Conservation (phyloP, 2,329 filamentous ascomycete species). For the Diaporthe aspalathi region DNA sequence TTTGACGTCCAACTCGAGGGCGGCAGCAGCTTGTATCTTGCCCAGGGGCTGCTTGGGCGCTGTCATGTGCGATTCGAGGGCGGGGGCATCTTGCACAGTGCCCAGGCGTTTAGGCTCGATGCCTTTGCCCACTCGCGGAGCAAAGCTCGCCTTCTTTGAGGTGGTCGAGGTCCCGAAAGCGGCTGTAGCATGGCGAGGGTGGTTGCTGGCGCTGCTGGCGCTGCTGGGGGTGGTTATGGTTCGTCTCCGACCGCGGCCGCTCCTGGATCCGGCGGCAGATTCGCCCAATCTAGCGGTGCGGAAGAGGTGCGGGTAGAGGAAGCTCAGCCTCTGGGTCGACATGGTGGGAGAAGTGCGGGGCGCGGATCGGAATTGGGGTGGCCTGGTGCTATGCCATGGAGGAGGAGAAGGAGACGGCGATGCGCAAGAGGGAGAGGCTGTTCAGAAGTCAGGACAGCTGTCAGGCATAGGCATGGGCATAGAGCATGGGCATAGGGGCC, state of each 20-base stretch:
- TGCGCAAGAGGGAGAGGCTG: neutral
- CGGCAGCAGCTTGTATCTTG: constrained; percentile 10
- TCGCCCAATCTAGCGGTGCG: constrained; percentile 62
- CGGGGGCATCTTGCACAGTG: constrained; percentile 36
- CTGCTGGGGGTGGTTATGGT: constrained; percentile 43
- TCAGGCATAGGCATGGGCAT: neutral
- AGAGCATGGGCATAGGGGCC: no score
- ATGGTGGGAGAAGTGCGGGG: constrained; percentile 55
- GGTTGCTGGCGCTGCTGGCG: constrained; percentile 43
- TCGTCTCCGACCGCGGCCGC: constrained; percentile 43
- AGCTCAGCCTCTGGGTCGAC: constrained; percentile 72
- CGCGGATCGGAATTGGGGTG: neutral
- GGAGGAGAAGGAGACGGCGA: neutral
- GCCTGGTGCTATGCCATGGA: constrained; percentile 37
- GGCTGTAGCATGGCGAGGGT: constrained; percentile 42
- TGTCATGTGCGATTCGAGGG: constrained; percentile 38
- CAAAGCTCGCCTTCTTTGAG: constrained; percentile 58
- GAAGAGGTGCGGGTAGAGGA: constrained; percentile 76
- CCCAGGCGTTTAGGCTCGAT: constrained; percentile 61
- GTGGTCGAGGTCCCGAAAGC: constrained; percentile 53
- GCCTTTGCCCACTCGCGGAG: constrained; percentile 69
- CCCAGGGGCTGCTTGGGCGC: constrained; percentile 41
- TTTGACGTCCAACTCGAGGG: constrained; percentile 4
- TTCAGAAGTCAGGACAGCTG: constrained; percentile 31
- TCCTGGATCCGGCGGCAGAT: constrained; percentile 55